Conservation (phyloP, 371 early-diverging fungal genomes). For the Dichotomocladium elegans region DNA sequence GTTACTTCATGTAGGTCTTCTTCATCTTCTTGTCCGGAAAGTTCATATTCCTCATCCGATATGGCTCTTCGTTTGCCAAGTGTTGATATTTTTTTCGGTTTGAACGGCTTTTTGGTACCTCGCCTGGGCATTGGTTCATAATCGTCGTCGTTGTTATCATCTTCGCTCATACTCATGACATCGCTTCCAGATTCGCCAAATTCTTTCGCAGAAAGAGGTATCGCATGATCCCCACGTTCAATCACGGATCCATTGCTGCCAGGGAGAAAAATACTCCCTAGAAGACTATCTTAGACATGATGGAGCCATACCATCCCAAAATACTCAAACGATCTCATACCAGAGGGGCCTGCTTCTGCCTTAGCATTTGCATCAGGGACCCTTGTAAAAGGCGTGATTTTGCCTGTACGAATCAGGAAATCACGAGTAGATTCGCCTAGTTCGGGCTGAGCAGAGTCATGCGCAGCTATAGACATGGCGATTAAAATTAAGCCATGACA, state of each 20-base stretch:
- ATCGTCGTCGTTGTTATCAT: background rate
- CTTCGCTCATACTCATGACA: no score
- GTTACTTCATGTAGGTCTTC: no score
- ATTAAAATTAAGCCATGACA: background rate
- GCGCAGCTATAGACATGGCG: background rate
- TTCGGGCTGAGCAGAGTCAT: constrained; percentile 7
- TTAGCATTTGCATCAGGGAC: background rate
- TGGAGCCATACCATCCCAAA: no score
- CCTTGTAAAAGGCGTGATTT: constrained; percentile 71
- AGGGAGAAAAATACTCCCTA: no score
- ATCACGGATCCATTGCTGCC: no score
- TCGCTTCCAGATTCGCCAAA: no score
- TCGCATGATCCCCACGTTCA: no score
- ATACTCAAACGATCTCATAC: no score
- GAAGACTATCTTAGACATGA: no score
- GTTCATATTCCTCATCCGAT: constrained; percentile 22
- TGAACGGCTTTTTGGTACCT: background rate
- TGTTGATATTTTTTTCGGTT: background rate
- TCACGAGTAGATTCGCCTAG: constrained; percentile 59
- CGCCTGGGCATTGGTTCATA: background rate
- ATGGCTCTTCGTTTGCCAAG: constrained; percentile 16
- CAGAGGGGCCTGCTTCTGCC: no score
- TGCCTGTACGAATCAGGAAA: constrained; percentile 68
- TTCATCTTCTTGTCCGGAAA: constrained; percentile 3
- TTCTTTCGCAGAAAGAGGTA: no score